phyloP scores from a whole-genome alignment of 495 filamentous ascomycete species.

The Parmelia sp. region DNA sequence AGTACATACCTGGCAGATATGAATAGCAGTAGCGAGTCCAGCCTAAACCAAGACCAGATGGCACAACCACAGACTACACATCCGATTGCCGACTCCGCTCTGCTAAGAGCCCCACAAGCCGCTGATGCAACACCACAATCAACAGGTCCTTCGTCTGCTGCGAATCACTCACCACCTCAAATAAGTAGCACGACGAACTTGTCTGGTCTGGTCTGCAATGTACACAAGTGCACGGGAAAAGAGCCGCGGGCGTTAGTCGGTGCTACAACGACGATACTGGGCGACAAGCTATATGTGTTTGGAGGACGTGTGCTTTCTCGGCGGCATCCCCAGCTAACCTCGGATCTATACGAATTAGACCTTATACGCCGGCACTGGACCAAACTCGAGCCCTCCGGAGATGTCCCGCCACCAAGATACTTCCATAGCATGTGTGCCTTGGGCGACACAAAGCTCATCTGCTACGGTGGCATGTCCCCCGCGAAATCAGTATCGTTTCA shows the following conservation, averaged over 20 bases:
- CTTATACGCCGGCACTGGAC: slow-evolving; percentile 88
- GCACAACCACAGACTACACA: slow-evolving; percentile 17
- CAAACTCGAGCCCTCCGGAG: slow-evolving; percentile 74
- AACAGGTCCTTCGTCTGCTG: slow-evolving; percentile 27
- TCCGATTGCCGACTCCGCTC: slow-evolving; percentile 6
- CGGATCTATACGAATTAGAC: slow-evolving; percentile 88
- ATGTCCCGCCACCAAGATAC: slow-evolving; percentile 84
- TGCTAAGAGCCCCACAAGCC: slow-evolving; percentile 4
- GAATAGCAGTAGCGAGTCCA: slow-evolving; percentile 53
- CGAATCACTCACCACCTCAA: slow-evolving; percentile 25
- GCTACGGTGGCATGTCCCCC: slow-evolving; percentile 97
- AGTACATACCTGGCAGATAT: slow-evolving; percentile 32
- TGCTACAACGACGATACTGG: slow-evolving; percentile 88
- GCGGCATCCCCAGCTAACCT: slow-evolving; percentile 73
- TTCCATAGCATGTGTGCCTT: slow-evolving; percentile 93
- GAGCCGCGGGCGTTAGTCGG: slow-evolving; percentile 89
- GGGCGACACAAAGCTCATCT: slow-evolving; percentile 92
- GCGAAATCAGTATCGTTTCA: slow-evolving; percentile 38
- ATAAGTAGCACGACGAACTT: slow-evolving; percentile 55
- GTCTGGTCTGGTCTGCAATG: slow-evolving; percentile 88
- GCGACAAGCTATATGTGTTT: slow-evolving; percentile 94
- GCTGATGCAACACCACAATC: slow-evolving; percentile 7
- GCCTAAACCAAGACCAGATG: slow-evolving; percentile 29
- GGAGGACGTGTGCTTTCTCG: slow-evolving; percentile 83
- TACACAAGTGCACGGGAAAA: slow-evolving; percentile 81